These are phyloP conservation scores for Talaromyces wortmannii DNA, from an alignment of 495 filamentous ascomycete genomes.

Conservation along the genomic window DNA sequence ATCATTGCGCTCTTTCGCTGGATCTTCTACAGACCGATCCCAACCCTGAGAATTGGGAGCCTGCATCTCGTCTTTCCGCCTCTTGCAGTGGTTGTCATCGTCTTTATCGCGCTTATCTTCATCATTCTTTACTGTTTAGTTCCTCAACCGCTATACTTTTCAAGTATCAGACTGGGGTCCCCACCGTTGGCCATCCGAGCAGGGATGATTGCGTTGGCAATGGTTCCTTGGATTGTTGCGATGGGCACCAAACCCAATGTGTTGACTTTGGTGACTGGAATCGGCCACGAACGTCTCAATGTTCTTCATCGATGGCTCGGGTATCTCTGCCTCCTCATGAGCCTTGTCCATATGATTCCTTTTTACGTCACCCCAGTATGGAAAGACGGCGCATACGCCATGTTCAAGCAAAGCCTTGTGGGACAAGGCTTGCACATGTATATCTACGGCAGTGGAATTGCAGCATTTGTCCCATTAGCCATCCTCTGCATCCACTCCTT, in stretches of 20 bases:
- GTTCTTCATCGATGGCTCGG: slow-evolving; percentile 89
- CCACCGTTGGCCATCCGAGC: slow-evolving; percentile 84
- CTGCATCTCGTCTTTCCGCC: slow-evolving; percentile 69
- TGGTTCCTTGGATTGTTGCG: slow-evolving; percentile 91
- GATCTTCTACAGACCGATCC: slow-evolving; percentile 80
- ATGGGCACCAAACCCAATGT: slow-evolving; percentile 89
- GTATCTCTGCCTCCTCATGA: slow-evolving; percentile 80
- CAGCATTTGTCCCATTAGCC: slow-evolving; percentile 72
- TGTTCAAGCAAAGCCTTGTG: slow-evolving; percentile 61
- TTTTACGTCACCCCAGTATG: slow-evolving; percentile 86
- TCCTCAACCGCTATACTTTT: slow-evolving; percentile 77
- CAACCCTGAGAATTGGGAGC: slow-evolving; percentile 54
- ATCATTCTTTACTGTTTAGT: slow-evolving; percentile 76
- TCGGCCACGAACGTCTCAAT: slow-evolving; percentile 87
- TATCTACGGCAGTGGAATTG: slow-evolving; percentile 84
- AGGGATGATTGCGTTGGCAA: slow-evolving; percentile 88
- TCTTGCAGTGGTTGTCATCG: slow-evolving; percentile 57
- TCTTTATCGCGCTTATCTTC: slow-evolving; percentile 59
- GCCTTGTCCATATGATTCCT: slow-evolving; percentile 75
- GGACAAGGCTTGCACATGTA: slow-evolving; percentile 39
- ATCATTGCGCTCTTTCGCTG: slow-evolving; percentile 70
- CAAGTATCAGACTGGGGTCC: slow-evolving; percentile 76
- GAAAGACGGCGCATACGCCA: slow-evolving; percentile 62
- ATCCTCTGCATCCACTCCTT: slow-evolving; percentile 82
- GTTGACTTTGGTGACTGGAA: slow-evolving; percentile 77